Evolutionary conservation across 352 stramenopile species (phyloP).

Genomic region (Blastocystis sp.): DNA sequence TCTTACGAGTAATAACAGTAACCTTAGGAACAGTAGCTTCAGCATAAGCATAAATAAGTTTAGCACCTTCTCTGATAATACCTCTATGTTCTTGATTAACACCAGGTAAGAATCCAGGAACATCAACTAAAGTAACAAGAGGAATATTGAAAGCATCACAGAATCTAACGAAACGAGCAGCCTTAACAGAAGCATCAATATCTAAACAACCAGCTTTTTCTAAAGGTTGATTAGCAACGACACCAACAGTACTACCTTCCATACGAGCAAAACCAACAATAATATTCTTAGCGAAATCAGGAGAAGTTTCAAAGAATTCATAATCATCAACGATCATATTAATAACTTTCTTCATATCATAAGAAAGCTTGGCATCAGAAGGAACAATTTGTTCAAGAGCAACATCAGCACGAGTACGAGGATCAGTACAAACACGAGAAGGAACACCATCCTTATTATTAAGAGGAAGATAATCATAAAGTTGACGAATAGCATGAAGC

Average conservation of each 20-base stretch:
- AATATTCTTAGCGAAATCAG: constrained; percentile 89
- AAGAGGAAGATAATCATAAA: constrained; percentile 81
- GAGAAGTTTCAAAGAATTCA: constrained; percentile 86
- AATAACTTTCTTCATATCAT: constrained; percentile 92
- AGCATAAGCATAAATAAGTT: constrained; percentile 89
- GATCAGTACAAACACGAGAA: constrained; percentile 57
- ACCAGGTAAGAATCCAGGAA: constrained; percentile 86
- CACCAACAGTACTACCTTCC: constrained; percentile 74
- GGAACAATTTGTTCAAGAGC: constrained; percentile 74
- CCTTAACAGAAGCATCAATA: constrained; percentile 85
- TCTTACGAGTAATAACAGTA: constrained; percentile 94
- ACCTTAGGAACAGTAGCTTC: constrained; percentile 89
- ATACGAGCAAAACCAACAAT: constrained; percentile 82
- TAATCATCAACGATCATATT: constrained; percentile 72
- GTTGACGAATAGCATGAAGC: constrained; percentile 68
- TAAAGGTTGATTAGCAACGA: constrained; percentile 90
- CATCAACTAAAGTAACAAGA: constrained; percentile 87
- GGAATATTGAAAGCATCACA: constrained; percentile 94
- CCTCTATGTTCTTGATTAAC: constrained; percentile 70
- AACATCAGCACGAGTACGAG: constrained; percentile 55
- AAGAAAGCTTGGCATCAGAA: constrained; percentile 82
- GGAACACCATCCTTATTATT: constrained; percentile 63
- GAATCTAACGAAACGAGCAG: constrained; percentile 84
- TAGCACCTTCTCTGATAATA: constrained; percentile 87
- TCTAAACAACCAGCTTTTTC: constrained; percentile 83